A percentile compares a stretch with the other conserved stretches of the same genome.
Conservation (phyloP, 1,284 basidiomycete genomes). For the Ceratobasidium sp. region DNA sequence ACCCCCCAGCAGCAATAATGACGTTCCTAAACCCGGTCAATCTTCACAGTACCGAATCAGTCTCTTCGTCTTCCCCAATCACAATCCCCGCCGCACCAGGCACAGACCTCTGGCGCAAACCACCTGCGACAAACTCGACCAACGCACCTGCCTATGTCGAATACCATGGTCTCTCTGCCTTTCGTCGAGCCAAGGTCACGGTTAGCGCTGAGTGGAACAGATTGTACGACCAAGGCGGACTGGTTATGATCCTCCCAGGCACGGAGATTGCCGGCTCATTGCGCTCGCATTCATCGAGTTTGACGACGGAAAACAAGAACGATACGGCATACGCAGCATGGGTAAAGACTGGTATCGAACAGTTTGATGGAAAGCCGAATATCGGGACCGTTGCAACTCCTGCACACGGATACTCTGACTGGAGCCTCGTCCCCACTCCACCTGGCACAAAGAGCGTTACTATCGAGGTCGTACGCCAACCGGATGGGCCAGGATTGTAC, state of each 20-base stretch:
- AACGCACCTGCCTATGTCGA: conserved; percentile 46
- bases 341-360: conserved; percentile 51
- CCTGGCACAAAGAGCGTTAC: conserved; percentile 38
- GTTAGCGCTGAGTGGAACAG: conserved; percentile 48
- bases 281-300: too few relatives aligned
- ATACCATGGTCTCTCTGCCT: conserved; percentile 38
- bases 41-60: background rate
- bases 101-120: conserved; percentile 51
- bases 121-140: conserved; percentile 46
- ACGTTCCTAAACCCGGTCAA: background rate
- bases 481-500: conserved; percentile 47
- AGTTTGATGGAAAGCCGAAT: conserved; percentile 46
- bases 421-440: conserved; percentile 48
- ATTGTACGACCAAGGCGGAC: conserved; percentile 50
- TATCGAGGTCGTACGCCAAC: conserved; percentile 47
- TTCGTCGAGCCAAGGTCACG: conserved; percentile 48
- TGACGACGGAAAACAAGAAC: background rate
- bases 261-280: background rate
- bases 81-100: conserved; percentile 38
- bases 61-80: background rate
- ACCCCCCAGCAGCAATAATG: background rate
- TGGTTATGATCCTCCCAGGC: conserved; percentile 47
- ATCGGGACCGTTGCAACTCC: conserved; percentile 49
- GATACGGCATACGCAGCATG: conserved; percentile 43
- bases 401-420: conserved; percentile 47